Conservation (phyloP, 78 protist species). For the Cyanophora paradoxa region DNA sequence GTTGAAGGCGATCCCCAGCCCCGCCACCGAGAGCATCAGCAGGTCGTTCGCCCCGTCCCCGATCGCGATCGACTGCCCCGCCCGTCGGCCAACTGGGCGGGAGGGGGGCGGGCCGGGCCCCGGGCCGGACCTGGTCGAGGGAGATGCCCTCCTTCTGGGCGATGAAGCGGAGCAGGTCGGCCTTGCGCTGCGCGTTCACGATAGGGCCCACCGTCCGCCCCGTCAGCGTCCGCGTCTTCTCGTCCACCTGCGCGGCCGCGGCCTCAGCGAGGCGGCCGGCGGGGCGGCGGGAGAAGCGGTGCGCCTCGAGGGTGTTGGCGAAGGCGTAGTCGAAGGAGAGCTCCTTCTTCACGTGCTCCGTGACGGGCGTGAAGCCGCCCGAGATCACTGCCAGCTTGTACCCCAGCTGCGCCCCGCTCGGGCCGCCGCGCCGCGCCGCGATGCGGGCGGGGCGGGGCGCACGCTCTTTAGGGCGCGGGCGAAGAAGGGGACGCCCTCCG, state of each 20-base stretch:
- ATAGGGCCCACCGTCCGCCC: background rate
- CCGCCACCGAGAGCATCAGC: background rate
- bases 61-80: background rate
- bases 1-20: background rate
- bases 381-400: conserved; percentile 2
- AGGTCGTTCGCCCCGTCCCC: conserved; percentile 1
- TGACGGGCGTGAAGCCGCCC: background rate
- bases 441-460: too few species aligned
- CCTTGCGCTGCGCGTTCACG: background rate
- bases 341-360: background rate
- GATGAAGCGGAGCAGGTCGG: background rate
- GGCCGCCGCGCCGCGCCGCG: too few species aligned
- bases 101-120: too few species aligned
- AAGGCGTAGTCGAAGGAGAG: background rate
- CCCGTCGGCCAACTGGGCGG: too few species aligned
- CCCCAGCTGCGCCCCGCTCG: too few species aligned
- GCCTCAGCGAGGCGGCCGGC: too few species aligned
- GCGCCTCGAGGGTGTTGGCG: too few species aligned
- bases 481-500: too few species aligned
- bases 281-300: too few species aligned
- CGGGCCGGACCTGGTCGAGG: too few species aligned
- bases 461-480: too few species aligned
- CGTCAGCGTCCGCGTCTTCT: background rate
- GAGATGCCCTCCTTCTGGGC: background rate
- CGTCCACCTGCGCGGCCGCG: too few species aligned